Evolutionary conservation across 306 rosid genomes (phyloP).

Genomic region (Medicago arabica): DNA sequence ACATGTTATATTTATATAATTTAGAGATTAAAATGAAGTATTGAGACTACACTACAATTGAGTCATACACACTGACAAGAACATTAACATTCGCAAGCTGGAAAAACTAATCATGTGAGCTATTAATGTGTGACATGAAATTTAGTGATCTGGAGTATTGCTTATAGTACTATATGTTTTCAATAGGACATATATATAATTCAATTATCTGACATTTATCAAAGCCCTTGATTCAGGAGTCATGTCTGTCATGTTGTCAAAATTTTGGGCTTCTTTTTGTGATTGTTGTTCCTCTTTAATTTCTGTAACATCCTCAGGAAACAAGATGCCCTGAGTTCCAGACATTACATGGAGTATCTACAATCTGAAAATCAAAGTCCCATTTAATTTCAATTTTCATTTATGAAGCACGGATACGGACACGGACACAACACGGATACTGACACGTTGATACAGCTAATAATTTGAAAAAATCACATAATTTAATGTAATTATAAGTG

Average conservation of each 20-base stretch:
- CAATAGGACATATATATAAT: neutral
- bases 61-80: neutral
- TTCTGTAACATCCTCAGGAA: conserved; percentile 34
- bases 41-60: too few relatives aligned
- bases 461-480: too few relatives aligned
- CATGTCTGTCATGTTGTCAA: conserved; percentile 53
- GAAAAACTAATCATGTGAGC: conserved; percentile 32
- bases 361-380: conserved; percentile 15
- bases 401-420: too few relatives aligned
- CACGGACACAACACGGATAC: too few relatives aligned
- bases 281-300: conserved; percentile 15
- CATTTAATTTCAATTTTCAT: conserved; percentile 8
- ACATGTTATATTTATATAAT: too few relatives aligned
- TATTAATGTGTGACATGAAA: conserved; percentile 42
- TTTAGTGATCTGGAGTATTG: conserved; percentile 33
- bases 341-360: neutral
- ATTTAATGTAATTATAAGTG: too few relatives aligned
- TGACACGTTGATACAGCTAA: too few relatives aligned
- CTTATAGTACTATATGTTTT: conserved; percentile 24
- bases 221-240: conserved; percentile 49
- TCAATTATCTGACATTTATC: conserved; percentile 24
- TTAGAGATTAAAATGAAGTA: too few relatives aligned
- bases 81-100: conserved; percentile 20
- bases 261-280: conserved; percentile 34
- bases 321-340: conserved; percentile 36